These are phyloP conservation scores for Naganishia albida DNA, from an alignment of 1,284 basidiomycete species.

Conservation along the genomic window DNA sequence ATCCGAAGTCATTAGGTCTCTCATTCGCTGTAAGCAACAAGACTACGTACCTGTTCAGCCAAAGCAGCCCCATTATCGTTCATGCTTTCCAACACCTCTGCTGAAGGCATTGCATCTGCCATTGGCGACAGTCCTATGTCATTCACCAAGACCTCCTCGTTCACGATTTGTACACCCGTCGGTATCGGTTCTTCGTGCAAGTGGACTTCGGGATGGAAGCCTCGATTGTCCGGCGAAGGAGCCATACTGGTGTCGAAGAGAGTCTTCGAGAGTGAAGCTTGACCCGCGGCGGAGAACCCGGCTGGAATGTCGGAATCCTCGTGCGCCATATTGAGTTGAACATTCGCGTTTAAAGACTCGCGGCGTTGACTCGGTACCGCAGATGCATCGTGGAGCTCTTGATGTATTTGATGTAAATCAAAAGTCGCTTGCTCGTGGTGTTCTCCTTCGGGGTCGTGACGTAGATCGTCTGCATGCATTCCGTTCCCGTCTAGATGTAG, in stretches of 20 bases:
- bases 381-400: slow-evolving; percentile 16
- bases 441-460: background rate
- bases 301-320: background rate
- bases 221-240: background rate
- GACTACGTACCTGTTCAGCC: background rate
- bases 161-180: slow-evolving; percentile 22
- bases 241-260: slow-evolving; percentile 13
- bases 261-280: background rate
- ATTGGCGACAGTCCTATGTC: slow-evolving; percentile 8
- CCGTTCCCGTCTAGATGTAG: slow-evolving; percentile 1
- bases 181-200: slow-evolving; percentile 13
- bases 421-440: slow-evolving; percentile 8
- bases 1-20: background rate
- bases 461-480: background rate
- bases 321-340: background rate
- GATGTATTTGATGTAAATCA: slow-evolving; percentile 17
- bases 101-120: slow-evolving; percentile 3
- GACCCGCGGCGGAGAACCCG: background rate
- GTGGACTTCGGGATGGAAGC: background rate
- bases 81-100: background rate
- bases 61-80: background rate
- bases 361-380: background rate
- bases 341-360: background rate
- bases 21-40: background rate
- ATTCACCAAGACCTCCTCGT: slow-evolving; percentile 22